phyloP scores from a whole-genome alignment of 2,329 filamentous ascomycete species.

The Dactylellina haptotyla region DNA sequence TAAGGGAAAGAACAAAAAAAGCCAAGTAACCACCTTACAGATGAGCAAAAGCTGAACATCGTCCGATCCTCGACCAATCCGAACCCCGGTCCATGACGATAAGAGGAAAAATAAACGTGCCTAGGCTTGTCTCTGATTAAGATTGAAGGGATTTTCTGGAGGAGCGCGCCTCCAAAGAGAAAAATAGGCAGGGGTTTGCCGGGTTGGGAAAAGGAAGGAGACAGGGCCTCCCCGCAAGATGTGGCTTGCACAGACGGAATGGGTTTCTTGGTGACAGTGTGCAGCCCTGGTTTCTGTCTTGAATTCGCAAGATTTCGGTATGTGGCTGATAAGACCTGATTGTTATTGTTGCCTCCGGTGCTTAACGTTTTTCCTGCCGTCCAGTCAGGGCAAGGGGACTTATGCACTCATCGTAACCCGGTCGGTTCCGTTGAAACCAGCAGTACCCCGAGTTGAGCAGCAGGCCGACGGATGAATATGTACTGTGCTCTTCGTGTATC shows the following conservation, averaged over 20 bases:
- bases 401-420: constrained; percentile 47
- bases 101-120: constrained; percentile 45
- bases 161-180: constrained; percentile 52
- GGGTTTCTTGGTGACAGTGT: constrained; percentile 42
- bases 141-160: constrained; percentile 55
- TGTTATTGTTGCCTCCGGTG: constrained; percentile 39
- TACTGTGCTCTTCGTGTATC: not conserved
- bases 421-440: constrained; percentile 30
- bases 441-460: not conserved
- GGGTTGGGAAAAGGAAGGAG: constrained; percentile 30
- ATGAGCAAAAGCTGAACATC: constrained; percentile 50
- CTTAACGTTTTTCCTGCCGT: constrained; percentile 2
- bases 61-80: constrained; percentile 52
- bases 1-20: constrained; percentile 14
- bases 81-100: constrained; percentile 24
- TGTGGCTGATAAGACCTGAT: constrained; percentile 49
- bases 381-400: constrained; percentile 9
- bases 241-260: constrained; percentile 53
- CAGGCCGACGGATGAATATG: constrained; percentile 18
- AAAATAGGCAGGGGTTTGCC: constrained; percentile 25
- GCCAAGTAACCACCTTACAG: constrained; percentile 29
- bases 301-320: constrained; percentile 52
- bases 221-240: constrained; percentile 49
- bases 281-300: constrained; percentile 50
- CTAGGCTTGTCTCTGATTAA: constrained; percentile 52